Percentiles rank a stretch among this genome's conserved stretches.
Conservation (phyloP, 2,329 filamentous ascomycete species). For the Cordyceps militaris region DNA sequence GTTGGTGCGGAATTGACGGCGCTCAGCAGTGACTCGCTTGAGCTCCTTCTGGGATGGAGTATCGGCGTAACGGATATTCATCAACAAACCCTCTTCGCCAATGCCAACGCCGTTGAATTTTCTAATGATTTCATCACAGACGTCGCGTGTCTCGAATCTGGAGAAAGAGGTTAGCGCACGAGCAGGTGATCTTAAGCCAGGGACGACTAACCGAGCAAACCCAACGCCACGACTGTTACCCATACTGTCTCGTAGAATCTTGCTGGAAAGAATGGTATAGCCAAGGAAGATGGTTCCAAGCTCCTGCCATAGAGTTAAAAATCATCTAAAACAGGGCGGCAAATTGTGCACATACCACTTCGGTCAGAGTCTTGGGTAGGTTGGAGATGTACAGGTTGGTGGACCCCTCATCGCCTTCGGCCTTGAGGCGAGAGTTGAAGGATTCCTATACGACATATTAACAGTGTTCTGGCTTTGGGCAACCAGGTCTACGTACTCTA, state of each 20-base stretch:
- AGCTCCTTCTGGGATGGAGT: slow-evolving; percentile 94
- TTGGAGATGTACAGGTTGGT: slow-evolving; percentile 99
- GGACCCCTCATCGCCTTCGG: slow-evolving; percentile 79
- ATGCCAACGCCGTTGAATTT: slow-evolving; percentile 75
- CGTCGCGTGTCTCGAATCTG: slow-evolving; percentile 82
- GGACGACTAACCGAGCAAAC: slow-evolving; percentile 74
- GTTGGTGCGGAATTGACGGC: slow-evolving; percentile 89
- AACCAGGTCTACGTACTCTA: slow-evolving; percentile 49
- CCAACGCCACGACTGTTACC: slow-evolving; percentile 95
- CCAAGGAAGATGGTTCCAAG: slow-evolving; percentile 71
- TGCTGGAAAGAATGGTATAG: slow-evolving; percentile 82
- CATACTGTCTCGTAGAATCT: slow-evolving; percentile 86
- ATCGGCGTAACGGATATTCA: slow-evolving; percentile 95
- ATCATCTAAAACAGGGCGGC: not conserved
- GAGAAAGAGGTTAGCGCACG: slow-evolving; percentile 18
- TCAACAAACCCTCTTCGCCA: slow-evolving; percentile 71
- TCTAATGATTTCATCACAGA: slow-evolving; percentile 83
- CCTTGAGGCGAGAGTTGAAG: slow-evolving; percentile 96
- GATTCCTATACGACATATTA: slow-evolving; percentile 60
- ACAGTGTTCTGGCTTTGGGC: not conserved
- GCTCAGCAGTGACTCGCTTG: slow-evolving; percentile 91
- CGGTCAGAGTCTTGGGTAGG: slow-evolving; percentile 83
- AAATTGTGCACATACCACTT: slow-evolving; percentile 52
- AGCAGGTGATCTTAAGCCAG: not conserved
- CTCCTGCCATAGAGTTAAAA: slow-evolving; percentile 42